Base-by-base conservation (phyloP, 2,329 filamentous ascomycete genomes). In the Akanthomyces dipterigenus region DNA sequence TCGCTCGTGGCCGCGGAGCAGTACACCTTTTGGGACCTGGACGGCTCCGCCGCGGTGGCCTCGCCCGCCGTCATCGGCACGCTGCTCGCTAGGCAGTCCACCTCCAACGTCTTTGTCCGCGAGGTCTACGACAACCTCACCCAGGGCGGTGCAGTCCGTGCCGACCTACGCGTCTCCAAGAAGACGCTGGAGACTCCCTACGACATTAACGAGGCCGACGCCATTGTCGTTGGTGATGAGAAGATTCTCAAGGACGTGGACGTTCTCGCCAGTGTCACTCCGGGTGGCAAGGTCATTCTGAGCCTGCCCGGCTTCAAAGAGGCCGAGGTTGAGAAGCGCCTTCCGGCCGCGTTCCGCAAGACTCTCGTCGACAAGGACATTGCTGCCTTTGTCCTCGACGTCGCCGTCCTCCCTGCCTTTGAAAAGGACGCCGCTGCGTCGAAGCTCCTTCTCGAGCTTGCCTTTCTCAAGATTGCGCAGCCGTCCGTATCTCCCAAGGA, bases 1-100 rank as follows among this genome's bases (percentile, higher is more conserved):
- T 79, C 64, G n/a, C 72, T 80, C 51, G 74, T 87, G 60, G 79
- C 85, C 66, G 85, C 87, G 22, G 83, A 90, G 73, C 90, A 98
- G 75, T 98, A 95, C 78, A 88, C 88, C 14, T 97, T 99, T 82
- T 98, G 93, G 92, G 90, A 97, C 67, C 73, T 90, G 45, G 93
- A 96, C 70, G 83, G 87, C 72, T 92, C 92, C 31, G 76, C 80
- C 1, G 83, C 88, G 56, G 80, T 82, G 56, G 79, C 80, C 63
- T 87, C 91, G 1, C 88, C 91, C 12, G 76, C 83, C 24, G 83
- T 79, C 42, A 71, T 88, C 31, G 81, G 82, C 64, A 79, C 76
- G 62, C 71, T 86, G 14, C 84, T 80, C 80, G 93, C 87, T 81
- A 87, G 88, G 80, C 92, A 83, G 73, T 90, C 77, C 74, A 89